Percentiles rank a stretch among this genome's conserved stretches.
Conservation (phyloP, 768 basidiomycete genomes). For the Auricularia auricula-judae region DNA sequence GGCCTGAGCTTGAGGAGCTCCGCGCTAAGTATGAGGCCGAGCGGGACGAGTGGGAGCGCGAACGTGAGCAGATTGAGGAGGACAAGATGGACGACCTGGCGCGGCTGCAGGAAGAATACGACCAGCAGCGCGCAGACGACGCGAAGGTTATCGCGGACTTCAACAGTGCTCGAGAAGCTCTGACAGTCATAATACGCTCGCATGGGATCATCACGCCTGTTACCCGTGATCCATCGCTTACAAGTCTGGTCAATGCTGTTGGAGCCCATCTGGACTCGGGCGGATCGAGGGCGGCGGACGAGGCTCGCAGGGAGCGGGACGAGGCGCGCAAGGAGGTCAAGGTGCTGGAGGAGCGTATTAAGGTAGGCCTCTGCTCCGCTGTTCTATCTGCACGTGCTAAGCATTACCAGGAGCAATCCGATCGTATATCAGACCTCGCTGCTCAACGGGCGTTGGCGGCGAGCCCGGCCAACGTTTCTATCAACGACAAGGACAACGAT, state of each 20-base stretch:
- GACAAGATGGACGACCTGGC: constrained; percentile 37
- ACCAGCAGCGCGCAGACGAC: constrained; percentile 31
- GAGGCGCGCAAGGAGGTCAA: constrained; percentile 32
- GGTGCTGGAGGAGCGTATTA: constrained; percentile 23
- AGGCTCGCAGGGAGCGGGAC: constrained; percentile 40
- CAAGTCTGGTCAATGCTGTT: constrained; percentile 37
- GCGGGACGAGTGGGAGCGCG: constrained; percentile 38
- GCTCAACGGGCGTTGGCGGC: not conserved
- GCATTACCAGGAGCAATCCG: constrained; percentile 4
- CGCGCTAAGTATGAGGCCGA: constrained; percentile 32
- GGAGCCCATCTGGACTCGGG: constrained; percentile 41
- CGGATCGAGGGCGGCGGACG: constrained; percentile 44
- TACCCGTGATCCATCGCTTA: constrained; percentile 37
- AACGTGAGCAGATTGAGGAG: constrained; percentile 37
- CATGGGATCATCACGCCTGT: constrained; percentile 8
- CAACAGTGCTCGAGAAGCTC: constrained; percentile 33
- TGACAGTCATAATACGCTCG: constrained; percentile 21
- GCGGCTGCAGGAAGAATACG: constrained; percentile 37
- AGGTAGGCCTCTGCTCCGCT: too few relatives aligned
- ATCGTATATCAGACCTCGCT: not conserved
- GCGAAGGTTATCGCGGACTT: constrained; percentile 36
- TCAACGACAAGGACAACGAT: constrained; percentile 2
- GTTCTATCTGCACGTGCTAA: not conserved
- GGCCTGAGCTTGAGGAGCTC: constrained; percentile 22
- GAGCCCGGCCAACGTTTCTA: not conserved